Evolutionary conservation across 192 early-diverging fungal genomes (phyloP).

Genomic region (Allomyces javanicus): DNA sequence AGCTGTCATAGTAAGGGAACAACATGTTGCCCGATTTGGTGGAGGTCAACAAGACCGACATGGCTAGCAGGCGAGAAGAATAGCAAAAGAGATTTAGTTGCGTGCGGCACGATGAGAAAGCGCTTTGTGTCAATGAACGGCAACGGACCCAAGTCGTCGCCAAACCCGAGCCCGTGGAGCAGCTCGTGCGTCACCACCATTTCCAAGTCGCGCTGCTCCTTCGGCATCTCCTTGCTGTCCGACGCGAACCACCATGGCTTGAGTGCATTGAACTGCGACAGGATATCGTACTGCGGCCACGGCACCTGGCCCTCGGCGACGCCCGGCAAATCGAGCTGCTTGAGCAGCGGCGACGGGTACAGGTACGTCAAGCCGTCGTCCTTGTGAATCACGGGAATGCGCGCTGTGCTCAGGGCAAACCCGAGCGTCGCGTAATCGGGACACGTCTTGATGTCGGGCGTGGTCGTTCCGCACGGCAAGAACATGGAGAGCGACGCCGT

Average conservation of each 20-base stretch:
- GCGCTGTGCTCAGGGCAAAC: neutral
- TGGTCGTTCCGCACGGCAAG: neutral
- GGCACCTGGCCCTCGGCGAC: neutral
- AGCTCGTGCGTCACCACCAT: neutral
- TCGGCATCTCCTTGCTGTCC: neutral
- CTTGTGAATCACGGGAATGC: neutral
- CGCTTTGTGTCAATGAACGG: too few relatives aligned
- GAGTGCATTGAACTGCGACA: neutral
- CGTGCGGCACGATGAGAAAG: too few relatives aligned
- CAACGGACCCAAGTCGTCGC: neutral
- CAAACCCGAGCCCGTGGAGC: neutral
- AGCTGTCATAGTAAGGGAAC: neutral
- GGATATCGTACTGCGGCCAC: neutral
- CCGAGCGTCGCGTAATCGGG: neutral
- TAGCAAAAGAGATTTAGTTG: too few relatives aligned
- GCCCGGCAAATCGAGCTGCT: neutral
- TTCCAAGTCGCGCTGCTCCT: neutral
- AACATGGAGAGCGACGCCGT: neutral
- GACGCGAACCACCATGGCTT: neutral
- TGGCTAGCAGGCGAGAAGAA: too few relatives aligned
- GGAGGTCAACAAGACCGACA: neutral
- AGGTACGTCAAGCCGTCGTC: neutral
- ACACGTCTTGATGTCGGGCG: neutral
- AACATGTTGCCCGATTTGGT: neutral
- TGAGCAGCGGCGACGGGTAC: neutral